A percentile compares a stretch with the other conserved stretches of the same genome.
Conservation (phyloP, 2,329 filamentous ascomycete genomes). For the Fusarium subglutinans region DNA sequence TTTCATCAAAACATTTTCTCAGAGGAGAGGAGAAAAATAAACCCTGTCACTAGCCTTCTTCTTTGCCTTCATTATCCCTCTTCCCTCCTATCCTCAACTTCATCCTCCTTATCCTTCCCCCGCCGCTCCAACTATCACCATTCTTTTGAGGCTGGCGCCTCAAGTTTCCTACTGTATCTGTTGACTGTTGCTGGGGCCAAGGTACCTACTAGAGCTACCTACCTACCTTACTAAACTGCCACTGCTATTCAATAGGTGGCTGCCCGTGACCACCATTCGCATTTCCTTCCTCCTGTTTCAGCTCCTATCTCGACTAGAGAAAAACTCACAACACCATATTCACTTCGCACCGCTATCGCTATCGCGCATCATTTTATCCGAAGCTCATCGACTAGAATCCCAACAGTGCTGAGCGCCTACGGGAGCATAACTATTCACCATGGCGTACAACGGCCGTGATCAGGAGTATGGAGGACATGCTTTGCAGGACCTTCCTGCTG, state of each 20-base stretch:
- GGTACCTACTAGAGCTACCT: conserved; percentile 14
- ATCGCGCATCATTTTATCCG: conserved; percentile 22
- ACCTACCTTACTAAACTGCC: neutral
- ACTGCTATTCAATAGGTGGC: conserved; percentile 25
- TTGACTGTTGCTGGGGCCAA: conserved; percentile 38
- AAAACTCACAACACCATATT: conserved; percentile 34
- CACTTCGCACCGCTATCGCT: conserved; percentile 20
- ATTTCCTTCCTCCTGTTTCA: conserved; percentile 44
- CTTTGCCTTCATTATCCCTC: conserved; percentile 38
- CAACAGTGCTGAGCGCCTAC: conserved; percentile 33
- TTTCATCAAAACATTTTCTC: conserved; percentile 44
- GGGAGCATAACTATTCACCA: conserved; percentile 43
- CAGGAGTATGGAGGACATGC: conserved; percentile 69
- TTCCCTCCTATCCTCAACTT: conserved; percentile 37
- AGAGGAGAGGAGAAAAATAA: conserved; percentile 29
- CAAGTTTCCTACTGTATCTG: conserved; percentile 33
- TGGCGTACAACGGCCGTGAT: conserved; percentile 71
- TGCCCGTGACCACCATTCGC: conserved; percentile 41
- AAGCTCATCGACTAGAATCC: conserved; percentile 26
- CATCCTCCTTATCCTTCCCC: conserved; percentile 35
- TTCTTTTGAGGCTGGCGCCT: conserved; percentile 48
- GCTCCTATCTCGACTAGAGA: conserved; percentile 30
- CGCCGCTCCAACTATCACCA: conserved; percentile 41
- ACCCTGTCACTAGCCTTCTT: conserved; percentile 37
- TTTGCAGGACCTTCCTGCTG: conserved; percentile 72